phyloP scores from a whole-genome alignment of 139 green algal genomes.

The Haematococcus lacustris region DNA sequence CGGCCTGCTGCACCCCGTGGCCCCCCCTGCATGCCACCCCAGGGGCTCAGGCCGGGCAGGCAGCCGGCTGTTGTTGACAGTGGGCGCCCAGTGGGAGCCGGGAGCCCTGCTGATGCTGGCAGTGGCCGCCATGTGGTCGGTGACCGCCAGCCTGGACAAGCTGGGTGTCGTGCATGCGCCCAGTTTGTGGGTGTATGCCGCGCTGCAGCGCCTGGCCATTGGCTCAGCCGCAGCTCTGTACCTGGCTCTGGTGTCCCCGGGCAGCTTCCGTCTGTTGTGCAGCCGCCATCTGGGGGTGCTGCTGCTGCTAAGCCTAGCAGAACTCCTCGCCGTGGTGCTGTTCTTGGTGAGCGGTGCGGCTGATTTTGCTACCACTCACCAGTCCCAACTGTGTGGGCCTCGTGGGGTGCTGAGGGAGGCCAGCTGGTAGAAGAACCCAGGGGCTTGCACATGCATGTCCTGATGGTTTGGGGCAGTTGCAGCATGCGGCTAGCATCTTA shows the following conservation, averaged over 20 bases:
- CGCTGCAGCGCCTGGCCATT: not conserved
- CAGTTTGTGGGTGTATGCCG: not conserved
- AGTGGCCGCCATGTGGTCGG: too few species aligned
- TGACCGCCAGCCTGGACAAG: too few species aligned
- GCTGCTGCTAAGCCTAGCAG: not conserved
- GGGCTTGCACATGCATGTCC: not conserved
- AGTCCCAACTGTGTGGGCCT: too few species aligned
- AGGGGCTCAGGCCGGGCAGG: too few species aligned
- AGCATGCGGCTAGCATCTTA: not conserved
- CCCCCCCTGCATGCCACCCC: too few species aligned
- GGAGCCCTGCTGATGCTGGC: too few species aligned
- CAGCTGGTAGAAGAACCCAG: not conserved
- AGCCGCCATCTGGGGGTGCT: not conserved
- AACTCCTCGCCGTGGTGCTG: not conserved
- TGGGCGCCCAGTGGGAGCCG: too few species aligned
- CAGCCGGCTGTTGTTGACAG: too few species aligned
- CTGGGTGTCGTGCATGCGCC: not conserved
- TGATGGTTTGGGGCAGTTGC: not conserved
- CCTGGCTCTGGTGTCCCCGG: not conserved
- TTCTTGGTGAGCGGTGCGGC: slow-evolving; percentile 1
- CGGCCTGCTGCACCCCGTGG: too few species aligned
- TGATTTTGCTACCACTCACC: too few species aligned
- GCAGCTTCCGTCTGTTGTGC: not conserved
- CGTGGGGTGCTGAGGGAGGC: not conserved
- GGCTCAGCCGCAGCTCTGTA: not conserved